Evolutionary conservation across 164 flowering plant genomes (phyloP).

Genomic region (Dillenia suffruticosa): DNA sequence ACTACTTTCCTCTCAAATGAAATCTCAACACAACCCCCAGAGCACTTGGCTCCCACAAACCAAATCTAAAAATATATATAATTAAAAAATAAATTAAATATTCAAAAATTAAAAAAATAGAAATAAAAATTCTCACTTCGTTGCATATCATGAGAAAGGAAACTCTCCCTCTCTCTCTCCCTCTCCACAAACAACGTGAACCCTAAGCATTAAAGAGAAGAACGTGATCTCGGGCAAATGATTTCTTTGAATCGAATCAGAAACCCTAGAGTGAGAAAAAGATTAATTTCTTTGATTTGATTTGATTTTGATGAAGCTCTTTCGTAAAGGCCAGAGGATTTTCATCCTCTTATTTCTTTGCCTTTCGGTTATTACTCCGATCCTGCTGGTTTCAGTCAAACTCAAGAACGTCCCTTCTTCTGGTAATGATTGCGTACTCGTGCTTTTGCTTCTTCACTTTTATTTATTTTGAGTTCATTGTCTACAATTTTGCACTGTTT

Average conservation of each 20-base stretch:
- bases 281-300: neutral
- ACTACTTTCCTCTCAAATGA: too few relatives aligned
- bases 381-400: conserved; percentile 48
- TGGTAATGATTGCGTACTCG: conserved; percentile 20
- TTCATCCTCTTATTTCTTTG: conserved; percentile 65
- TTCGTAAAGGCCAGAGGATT: conserved; percentile 59
- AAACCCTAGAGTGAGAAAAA: conserved; percentile 6
- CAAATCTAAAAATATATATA: too few relatives aligned
- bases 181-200: too few relatives aligned
- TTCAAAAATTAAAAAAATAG: too few relatives aligned
- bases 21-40: too few relatives aligned
- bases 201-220: too few relatives aligned
- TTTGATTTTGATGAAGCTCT: conserved; percentile 46
- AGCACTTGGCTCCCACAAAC: too few relatives aligned
- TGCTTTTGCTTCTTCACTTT: conserved; percentile 1
- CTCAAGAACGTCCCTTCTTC: conserved; percentile 25
- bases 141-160: too few relatives aligned
- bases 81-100: too few relatives aligned
- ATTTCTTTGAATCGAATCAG: conserved; percentile 9
- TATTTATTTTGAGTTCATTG: conserved; percentile 3
- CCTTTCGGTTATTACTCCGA: conserved; percentile 56
- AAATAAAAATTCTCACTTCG: too few relatives aligned
- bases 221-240: conserved; percentile 9
- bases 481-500: neutral
- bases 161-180: too few relatives aligned